Evolutionary conservation across 169 alveolate species (phyloP), one percentile per base, ranked within the genome.

Genomic region (Nephromyces sp.): DNA sequence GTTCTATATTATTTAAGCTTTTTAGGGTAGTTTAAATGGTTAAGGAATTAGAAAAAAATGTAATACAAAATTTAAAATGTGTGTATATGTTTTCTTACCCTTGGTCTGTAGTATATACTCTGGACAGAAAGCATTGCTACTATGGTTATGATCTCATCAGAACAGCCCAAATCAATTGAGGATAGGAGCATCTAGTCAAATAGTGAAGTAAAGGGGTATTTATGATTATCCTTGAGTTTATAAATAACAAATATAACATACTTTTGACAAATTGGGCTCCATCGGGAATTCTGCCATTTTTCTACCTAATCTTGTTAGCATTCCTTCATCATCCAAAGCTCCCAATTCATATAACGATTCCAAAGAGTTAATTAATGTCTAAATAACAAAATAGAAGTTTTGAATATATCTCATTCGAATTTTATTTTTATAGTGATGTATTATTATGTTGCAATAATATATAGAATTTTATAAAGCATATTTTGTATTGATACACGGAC

Each of bases 231-330:
- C n/a, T n/a, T n/a, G n/a, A n/a, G n/a, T n/a, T n/a, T n/a, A n/a
- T n/a, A n/a, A n/a, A n/a, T n/a, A n/a, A n/a, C n/a, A n/a, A n/a
- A n/a, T n/a, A n/a, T n/a, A n/a, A n/a, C 51, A 43, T 66, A 29
- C 64, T 51, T 96, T 96, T 22, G 97, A 84, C 68, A 95, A 86
- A 51, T 94, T 94, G 0, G 99, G 99, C 68, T 94, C 98, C 86
- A 96, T 89, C 8, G 99, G 99, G 83, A 97, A 94, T 76, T 97
- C 99, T 0, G 99, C 98, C 99, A 97, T 97, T 78, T 94, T 90
- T 62, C 98, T 85, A 15, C 99, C 99, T n/a, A 98, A 82, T 68
- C 94, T 92, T 8, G 99, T 98, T 57, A 98, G 88, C 62, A 96
- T 87, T 4, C 99, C 99, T 78, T 98, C 99, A 68, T 98, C 99